phyloP scores from a whole-genome alignment of 2,329 filamentous ascomycete genomes.

The Aspergillus chevalieri region DNA sequence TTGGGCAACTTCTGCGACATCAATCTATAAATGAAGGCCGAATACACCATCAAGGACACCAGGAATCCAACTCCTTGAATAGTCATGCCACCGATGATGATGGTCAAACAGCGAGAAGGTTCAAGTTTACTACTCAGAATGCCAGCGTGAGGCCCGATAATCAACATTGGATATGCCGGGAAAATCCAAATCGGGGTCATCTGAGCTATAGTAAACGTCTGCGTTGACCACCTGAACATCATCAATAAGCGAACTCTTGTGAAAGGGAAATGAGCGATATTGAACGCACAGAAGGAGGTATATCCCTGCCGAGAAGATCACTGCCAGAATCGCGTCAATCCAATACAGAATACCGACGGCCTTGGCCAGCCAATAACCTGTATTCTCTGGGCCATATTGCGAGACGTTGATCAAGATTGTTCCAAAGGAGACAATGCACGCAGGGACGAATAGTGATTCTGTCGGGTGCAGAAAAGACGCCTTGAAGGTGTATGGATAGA shows the following conservation, averaged over 20 bases:
- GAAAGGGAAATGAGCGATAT: not conserved
- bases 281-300: slow-evolving; percentile 60
- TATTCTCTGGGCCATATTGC: slow-evolving; percentile 63
- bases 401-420: slow-evolving; percentile 73
- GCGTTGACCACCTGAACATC: slow-evolving; percentile 52
- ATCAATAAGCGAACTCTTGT: not conserved
- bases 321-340: slow-evolving; percentile 64
- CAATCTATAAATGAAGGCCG: slow-evolving; percentile 75
- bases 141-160: slow-evolving; percentile 67
- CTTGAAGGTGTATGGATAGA: slow-evolving; percentile 63
- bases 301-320: slow-evolving; percentile 61
- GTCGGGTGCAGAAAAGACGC: slow-evolving; percentile 69
- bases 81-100: slow-evolving; percentile 55
- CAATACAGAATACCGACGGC: slow-evolving; percentile 66
- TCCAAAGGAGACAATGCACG: slow-evolving; percentile 62
- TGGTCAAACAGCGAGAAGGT: slow-evolving; percentile 42
- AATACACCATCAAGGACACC: slow-evolving; percentile 70
- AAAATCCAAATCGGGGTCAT: slow-evolving; percentile 91
- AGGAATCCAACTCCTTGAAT: slow-evolving; percentile 61
- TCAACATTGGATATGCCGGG: slow-evolving; percentile 72
- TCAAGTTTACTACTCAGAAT: slow-evolving; percentile 47
- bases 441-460: slow-evolving; percentile 71
- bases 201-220: slow-evolving; percentile 65
- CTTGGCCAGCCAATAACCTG: slow-evolving; percentile 55
- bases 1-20: slow-evolving; percentile 82